These are phyloP conservation scores for Fraxinus xanthoxyloides DNA, from an alignment of 305 asterid species.

Conservation along the genomic window DNA sequence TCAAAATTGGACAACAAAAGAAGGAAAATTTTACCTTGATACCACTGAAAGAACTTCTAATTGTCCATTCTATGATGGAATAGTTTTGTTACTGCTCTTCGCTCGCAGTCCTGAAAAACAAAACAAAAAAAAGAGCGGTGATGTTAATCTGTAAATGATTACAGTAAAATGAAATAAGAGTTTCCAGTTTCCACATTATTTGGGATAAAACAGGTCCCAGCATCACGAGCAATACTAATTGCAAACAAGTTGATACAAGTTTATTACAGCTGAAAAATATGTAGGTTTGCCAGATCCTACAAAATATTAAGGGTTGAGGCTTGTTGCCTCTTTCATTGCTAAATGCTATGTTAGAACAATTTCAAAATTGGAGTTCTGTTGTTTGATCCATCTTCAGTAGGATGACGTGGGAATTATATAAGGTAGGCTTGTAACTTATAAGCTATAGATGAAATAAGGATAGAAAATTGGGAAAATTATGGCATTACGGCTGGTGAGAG, in stretches of 20 bases:
- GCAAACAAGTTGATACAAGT: background rate
- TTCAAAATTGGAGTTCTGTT: background rate
- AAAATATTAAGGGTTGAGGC: background rate
- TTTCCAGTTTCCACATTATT: background rate
- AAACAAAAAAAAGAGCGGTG: background rate
- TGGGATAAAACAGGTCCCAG: background rate
- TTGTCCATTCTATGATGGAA: slow-evolving; percentile 70
- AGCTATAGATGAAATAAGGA: background rate
- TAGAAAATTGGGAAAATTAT: background rate
- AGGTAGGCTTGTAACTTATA: background rate
- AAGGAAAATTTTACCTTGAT: slow-evolving; percentile 10
- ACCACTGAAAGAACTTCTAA: slow-evolving; percentile 18
- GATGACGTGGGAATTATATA: background rate
- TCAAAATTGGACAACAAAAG: background rate
- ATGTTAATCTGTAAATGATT: background rate
- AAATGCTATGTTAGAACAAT: background rate
- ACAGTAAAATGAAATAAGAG: background rate
- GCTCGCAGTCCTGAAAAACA: slow-evolving; percentile 71
- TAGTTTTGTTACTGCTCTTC: slow-evolving; percentile 77
- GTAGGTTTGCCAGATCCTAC: background rate
- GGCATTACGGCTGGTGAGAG: background rate
- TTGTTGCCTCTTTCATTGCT: background rate
- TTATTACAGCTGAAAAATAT: background rate
- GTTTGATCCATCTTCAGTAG: background rate
- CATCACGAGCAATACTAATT: background rate